Conservation (phyloP, 257 asterid genomes). For the Echites panduratus region DNA sequence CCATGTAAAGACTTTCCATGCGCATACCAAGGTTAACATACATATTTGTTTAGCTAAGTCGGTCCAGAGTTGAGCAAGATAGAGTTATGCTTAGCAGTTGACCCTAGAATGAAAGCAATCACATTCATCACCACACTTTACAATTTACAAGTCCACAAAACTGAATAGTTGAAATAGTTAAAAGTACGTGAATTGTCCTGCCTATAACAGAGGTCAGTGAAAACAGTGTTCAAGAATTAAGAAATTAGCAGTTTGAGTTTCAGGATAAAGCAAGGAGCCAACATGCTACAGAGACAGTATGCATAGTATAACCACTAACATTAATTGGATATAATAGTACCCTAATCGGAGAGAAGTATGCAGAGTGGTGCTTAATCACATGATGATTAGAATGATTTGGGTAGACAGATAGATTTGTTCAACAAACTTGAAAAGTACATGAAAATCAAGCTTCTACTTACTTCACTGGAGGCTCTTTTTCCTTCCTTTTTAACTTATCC, state of each 20-base stretch:
- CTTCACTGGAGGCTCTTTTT: conserved; percentile 88
- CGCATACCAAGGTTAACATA: background rate
- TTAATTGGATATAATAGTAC: background rate
- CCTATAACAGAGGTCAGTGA: background rate
- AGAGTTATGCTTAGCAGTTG: background rate
- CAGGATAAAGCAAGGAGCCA: background rate
- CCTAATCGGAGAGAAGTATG: too few species aligned
- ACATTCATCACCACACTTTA: background rate
- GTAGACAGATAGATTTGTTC: background rate
- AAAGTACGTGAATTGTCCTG: background rate
- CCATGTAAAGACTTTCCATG: background rate
- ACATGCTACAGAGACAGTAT: background rate
- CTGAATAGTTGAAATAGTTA: background rate
- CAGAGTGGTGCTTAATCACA: background rate
- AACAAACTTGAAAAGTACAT: background rate
- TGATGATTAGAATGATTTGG: background rate
- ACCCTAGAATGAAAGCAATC: background rate
- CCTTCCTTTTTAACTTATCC: conserved; percentile 68
- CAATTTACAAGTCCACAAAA: background rate
- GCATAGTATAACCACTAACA: background rate
- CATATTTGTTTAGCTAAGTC: background rate
- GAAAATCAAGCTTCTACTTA: conserved; percentile 30
- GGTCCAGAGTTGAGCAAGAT: background rate
- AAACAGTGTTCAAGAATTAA: background rate
- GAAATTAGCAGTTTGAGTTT: background rate